These are phyloP conservation scores for Heliocybe sulcata DNA, from an alignment of 1,284 basidiomycete species.

Conservation along the genomic window DNA sequence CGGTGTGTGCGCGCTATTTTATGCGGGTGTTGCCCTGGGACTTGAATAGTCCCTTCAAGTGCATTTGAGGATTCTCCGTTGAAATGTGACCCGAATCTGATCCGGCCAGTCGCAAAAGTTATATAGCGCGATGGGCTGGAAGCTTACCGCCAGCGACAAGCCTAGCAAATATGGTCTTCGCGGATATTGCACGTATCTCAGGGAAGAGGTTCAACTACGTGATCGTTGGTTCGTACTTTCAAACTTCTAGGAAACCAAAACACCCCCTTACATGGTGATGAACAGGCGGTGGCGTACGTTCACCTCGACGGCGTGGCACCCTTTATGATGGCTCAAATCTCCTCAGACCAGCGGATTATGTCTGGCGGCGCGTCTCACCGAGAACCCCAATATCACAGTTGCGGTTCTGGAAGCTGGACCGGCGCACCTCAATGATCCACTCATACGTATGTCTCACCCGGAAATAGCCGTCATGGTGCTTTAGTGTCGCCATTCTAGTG, in stretches of 20 bases:
- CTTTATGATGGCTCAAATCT: background rate
- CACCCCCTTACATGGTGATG: background rate
- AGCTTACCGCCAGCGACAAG: too few species aligned
- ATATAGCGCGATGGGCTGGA: too few species aligned
- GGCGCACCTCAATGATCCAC: constrained; percentile 18
- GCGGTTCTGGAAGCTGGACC: constrained; percentile 26
- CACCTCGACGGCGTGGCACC: background rate
- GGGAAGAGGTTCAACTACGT: background rate
- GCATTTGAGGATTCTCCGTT: too few species aligned
- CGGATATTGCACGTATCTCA: background rate
- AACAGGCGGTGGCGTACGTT: background rate
- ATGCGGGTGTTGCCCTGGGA: too few species aligned
- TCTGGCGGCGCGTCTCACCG: constrained; percentile 38
- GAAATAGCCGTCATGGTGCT: background rate
- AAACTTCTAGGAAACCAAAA: background rate
- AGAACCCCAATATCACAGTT: constrained; percentile 29
- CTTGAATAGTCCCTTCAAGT: too few species aligned
- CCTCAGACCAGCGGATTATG: constrained; percentile 34
- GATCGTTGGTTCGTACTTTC: background rate
- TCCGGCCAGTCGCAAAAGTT: too few species aligned
- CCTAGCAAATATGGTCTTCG: background rate
- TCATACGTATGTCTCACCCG: constrained; percentile 13
- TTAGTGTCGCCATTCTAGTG: constrained; percentile 10
- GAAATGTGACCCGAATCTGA: too few species aligned
- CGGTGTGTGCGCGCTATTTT: too few species aligned